These are phyloP conservation scores for Proliferodiscus dingleyae DNA, from an alignment of 2,329 filamentous ascomycete species.

Conservation along the genomic window DNA sequence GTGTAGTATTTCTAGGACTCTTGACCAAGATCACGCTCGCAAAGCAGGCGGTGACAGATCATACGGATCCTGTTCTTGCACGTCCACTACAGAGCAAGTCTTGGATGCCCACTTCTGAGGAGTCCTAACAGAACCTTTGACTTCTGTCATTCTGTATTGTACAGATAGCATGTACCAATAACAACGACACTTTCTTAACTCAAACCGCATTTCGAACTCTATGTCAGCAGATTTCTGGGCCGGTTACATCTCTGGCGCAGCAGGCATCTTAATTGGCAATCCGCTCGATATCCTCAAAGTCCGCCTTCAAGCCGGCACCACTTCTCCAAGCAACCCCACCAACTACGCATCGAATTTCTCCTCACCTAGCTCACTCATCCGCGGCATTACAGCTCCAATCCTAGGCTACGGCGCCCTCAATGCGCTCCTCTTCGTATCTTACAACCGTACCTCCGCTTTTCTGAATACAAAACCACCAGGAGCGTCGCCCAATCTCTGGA, in stretches of 20 bases:
- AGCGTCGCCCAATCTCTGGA: conserved; percentile 49
- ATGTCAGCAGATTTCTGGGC: conserved; percentile 77
- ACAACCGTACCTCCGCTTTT: conserved; percentile 73
- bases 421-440: conserved; percentile 82
- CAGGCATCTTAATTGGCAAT: conserved; percentile 84
- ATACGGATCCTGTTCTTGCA: conserved; percentile 20
- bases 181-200: background rate
- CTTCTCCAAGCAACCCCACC: conserved; percentile 16
- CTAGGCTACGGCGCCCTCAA: conserved; percentile 89
- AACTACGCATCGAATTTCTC: conserved; percentile 33
- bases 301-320: conserved; percentile 63
- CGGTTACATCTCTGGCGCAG: conserved; percentile 80
- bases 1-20: conserved; percentile 22
- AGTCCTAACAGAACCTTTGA: background rate
- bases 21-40: conserved; percentile 23
- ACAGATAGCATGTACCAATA: background rate
- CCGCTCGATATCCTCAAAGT: conserved; percentile 78
- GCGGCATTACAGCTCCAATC: conserved; percentile 78
- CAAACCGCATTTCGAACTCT: background rate
- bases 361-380: conserved; percentile 39
- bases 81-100: conserved; percentile 11
- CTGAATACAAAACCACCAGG: conserved; percentile 40
- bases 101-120: conserved; percentile 7
- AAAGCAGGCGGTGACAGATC: conserved; percentile 21
- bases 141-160: background rate